These are phyloP conservation scores for Fusarium subtropicale DNA, from an alignment of 2,329 filamentous ascomycete genomes.

Conservation along the genomic window DNA sequence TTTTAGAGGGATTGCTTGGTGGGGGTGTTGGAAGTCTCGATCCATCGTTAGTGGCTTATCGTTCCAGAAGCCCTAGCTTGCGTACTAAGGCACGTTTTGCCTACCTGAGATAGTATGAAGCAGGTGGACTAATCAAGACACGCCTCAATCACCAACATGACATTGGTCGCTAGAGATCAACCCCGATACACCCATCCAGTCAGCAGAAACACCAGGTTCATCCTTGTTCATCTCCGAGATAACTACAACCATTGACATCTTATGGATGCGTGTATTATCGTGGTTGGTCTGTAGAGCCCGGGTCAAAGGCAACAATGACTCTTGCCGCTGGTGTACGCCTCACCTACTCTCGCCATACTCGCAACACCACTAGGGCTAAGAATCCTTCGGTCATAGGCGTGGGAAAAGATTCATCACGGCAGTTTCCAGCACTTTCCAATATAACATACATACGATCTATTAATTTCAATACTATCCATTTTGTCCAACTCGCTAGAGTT, in stretches of 20 bases:
- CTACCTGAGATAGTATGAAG: neutral
- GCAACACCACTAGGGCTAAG: neutral
- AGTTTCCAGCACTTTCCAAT: neutral
- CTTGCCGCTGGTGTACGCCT: neutral
- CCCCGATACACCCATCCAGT: constrained; percentile 19
- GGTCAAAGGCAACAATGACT: neutral
- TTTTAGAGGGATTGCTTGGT: constrained; percentile 17
- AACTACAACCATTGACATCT: neutral
- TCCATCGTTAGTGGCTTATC: neutral
- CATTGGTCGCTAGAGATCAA: constrained; percentile 13
- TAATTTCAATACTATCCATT: constrained; percentile 11
- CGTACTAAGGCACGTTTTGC: neutral
- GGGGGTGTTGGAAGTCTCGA: neutral
- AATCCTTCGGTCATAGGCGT: neutral
- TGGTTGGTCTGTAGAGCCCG: constrained; percentile 5
- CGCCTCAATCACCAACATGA: constrained; percentile 6
- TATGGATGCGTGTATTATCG: neutral
- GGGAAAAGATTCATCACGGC: neutral
- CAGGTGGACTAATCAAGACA: neutral
- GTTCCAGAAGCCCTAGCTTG: neutral
- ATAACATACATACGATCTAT: neutral
- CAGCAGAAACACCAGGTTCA: constrained; percentile 10
- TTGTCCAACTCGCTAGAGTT: neutral
- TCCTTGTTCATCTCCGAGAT: constrained; percentile 19
- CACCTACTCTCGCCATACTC: neutral